Conservation (phyloP, 78 protist species). For the Dictyostelium citrinum region DNA sequence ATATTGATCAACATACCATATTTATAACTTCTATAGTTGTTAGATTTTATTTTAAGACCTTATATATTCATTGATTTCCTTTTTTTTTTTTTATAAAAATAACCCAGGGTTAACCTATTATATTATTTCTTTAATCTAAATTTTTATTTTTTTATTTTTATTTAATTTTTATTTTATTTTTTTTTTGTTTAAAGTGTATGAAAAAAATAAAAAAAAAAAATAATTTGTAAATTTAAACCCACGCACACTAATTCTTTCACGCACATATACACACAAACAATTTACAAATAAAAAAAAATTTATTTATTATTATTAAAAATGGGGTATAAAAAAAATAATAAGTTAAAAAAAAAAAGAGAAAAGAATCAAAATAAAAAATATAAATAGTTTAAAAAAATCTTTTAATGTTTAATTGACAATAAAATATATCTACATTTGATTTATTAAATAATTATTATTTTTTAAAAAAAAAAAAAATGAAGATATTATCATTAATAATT, state of each 20-base stretch:
- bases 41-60: neutral
- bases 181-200: too few relatives aligned
- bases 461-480: neutral
- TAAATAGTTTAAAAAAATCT: neutral
- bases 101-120: neutral
- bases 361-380: neutral
- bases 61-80: neutral
- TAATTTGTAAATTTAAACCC: neutral
- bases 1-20: neutral
- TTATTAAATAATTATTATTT: neutral
- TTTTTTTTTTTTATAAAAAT: neutral
- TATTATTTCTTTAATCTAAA: too few relatives aligned
- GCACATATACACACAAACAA: neutral
- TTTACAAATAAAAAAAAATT: neutral
- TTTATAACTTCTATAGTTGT: neutral
- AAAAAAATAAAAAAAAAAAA: neutral
- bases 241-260: neutral
- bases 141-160: too few relatives aligned
- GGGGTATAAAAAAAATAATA: neutral
- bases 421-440: neutral
- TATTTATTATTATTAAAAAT: neutral
- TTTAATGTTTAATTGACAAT: neutral
- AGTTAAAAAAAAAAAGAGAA: neutral
- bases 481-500: neutral
- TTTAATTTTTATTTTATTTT: neutral